phyloP scores from a whole-genome alignment of 164 flowering plant species.

The Aristolochia californica region DNA sequence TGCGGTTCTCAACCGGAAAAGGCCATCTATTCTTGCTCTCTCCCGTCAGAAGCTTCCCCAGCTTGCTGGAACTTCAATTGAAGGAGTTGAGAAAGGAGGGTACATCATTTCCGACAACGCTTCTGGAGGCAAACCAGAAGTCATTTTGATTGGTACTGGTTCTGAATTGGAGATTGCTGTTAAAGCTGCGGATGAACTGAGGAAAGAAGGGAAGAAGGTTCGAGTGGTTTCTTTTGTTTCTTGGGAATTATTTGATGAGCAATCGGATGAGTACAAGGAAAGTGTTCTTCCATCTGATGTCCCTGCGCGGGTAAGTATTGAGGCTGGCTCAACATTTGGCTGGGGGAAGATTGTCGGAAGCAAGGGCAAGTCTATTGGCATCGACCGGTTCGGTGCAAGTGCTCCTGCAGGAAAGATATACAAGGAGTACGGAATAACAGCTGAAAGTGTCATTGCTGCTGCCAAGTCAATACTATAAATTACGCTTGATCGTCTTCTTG shows the following conservation, averaged over 20 bases:
- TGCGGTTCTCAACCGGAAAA: constrained; percentile 66
- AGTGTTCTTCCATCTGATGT: constrained; percentile 79
- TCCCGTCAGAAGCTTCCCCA: constrained; percentile 85
- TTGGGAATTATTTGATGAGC: constrained; percentile 91
- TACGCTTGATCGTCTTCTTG: constrained; percentile 12
- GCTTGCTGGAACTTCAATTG: constrained; percentile 79
- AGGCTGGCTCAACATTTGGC: constrained; percentile 92
- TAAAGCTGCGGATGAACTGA: constrained; percentile 76
- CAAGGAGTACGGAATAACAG: constrained; percentile 87
- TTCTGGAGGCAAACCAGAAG: constrained; percentile 78
- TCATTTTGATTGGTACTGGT: constrained; percentile 90
- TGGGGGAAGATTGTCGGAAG: constrained; percentile 75
- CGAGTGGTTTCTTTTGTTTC: constrained; percentile 82
- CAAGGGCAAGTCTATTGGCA: constrained; percentile 81
- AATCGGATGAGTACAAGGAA: constrained; percentile 85
- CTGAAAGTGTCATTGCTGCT: constrained; percentile 77
- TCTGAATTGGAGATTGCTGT: constrained; percentile 86
- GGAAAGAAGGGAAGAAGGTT: constrained; percentile 81
- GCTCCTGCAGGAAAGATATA: constrained; percentile 89
- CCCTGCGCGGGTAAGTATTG: constrained; percentile 83
- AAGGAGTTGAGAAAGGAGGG: constrained; percentile 89
- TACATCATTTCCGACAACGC: constrained; percentile 79
- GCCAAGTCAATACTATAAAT: constrained; percentile 45
- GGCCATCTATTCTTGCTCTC: constrained; percentile 90
- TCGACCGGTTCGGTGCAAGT: constrained; percentile 88